phyloP scores from a whole-genome alignment of 75 land plant species.

The Gnetum montanum region DNA sequence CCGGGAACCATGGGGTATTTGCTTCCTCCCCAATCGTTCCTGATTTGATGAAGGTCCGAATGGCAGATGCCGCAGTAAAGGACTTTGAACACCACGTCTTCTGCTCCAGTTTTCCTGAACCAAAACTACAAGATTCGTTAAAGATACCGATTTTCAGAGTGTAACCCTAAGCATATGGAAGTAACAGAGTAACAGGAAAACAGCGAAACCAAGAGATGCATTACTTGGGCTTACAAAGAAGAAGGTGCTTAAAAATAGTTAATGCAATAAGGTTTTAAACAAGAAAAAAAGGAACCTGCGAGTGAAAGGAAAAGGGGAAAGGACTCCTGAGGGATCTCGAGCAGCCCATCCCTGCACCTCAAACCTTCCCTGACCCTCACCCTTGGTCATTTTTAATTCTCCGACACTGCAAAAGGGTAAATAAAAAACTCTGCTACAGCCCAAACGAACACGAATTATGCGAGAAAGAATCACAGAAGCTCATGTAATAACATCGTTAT shows the following conservation, averaged over 20 bases:
- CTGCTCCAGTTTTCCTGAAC: conserved; percentile 24
- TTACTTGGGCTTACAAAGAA: too few relatives aligned
- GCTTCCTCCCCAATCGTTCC: conserved; percentile 32
- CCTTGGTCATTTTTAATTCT: too few relatives aligned
- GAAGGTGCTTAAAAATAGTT: too few relatives aligned
- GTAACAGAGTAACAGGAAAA: too few relatives aligned
- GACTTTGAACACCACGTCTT: conserved; percentile 31
- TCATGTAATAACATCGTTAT: too few relatives aligned
- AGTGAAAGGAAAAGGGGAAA: conserved; percentile 25
- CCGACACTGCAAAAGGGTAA: too few relatives aligned
- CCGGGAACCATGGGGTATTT: conserved; percentile 46
- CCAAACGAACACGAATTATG: too few relatives aligned
- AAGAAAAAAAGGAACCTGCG: conserved; percentile 7
- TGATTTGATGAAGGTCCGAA: conserved; percentile 36
- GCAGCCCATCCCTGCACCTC: conserved; percentile 22
- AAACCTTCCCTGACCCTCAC: background rate
- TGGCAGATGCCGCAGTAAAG: conserved; percentile 46
- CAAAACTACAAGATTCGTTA: background rate
- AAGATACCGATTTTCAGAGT: background rate
- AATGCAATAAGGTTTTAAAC: too few relatives aligned
- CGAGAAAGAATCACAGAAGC: too few relatives aligned
- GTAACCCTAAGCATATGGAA: too few relatives aligned
- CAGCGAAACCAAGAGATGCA: too few relatives aligned
- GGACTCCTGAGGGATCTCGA: conserved; percentile 18
- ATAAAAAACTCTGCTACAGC: too few relatives aligned